Conservation (phyloP, 2,329 filamentous ascomycete genomes). For the Metarhizium humberi region DNA sequence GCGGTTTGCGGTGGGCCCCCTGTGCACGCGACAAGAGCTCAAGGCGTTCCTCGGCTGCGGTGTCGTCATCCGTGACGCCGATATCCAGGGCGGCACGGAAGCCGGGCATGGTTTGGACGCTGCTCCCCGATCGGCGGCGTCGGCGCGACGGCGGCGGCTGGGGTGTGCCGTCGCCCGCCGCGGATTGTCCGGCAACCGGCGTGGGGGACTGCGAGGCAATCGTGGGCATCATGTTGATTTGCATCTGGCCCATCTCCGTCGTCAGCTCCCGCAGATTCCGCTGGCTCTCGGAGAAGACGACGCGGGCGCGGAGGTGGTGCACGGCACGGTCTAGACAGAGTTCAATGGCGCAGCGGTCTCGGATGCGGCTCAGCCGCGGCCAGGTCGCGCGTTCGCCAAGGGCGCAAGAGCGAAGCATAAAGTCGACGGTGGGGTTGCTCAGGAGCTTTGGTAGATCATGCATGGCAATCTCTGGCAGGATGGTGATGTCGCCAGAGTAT, state of each 20-base stretch:
- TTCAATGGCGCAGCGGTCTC: constrained; percentile 83
- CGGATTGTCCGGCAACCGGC: not conserved
- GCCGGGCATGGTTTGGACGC: constrained; percentile 30
- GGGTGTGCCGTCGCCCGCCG: constrained; percentile 11
- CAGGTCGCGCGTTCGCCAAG: constrained; percentile 81
- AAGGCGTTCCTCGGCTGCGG: constrained; percentile 32
- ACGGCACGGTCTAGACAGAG: constrained; percentile 72
- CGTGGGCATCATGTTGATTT: constrained; percentile 9
- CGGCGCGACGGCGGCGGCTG: constrained; percentile 19
- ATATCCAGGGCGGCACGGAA: constrained; percentile 27
- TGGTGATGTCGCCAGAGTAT: constrained; percentile 93
- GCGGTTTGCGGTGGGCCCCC: constrained; percentile 25
- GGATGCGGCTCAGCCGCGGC: constrained; percentile 78
- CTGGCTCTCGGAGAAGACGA: constrained; percentile 60
- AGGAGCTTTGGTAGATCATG: constrained; percentile 68
- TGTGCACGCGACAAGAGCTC: constrained; percentile 28
- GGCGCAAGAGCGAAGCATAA: constrained; percentile 72
- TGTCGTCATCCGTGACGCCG: constrained; percentile 33
- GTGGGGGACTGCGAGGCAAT: not conserved
- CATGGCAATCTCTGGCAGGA: constrained; percentile 69
- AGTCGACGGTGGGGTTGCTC: constrained; percentile 75
- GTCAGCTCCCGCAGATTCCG: constrained; percentile 44
- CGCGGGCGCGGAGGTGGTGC: constrained; percentile 54
- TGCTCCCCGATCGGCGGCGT: constrained; percentile 42
- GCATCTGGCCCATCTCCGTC: constrained; percentile 18